These are phyloP conservation scores for Celoporthe dispersa DNA, from an alignment of 2,329 filamentous ascomycete genomes.

Conservation along the genomic window DNA sequence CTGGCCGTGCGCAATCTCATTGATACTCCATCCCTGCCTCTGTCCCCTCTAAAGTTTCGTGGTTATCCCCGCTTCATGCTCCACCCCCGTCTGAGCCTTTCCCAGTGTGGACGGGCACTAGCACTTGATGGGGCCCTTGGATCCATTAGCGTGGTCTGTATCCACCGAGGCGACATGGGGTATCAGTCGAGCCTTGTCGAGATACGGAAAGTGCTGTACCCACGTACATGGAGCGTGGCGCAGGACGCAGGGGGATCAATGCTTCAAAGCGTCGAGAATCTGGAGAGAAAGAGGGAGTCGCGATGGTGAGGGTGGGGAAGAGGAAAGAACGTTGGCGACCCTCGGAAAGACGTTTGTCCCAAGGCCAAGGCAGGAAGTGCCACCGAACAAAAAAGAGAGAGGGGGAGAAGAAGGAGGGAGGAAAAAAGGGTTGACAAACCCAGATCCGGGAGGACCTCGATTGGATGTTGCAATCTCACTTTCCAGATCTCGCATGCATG, in stretches of 20 bases:
- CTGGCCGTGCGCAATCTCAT: constrained; percentile 8
- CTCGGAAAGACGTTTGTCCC: background rate
- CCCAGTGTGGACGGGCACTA: background rate
- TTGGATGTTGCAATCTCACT: background rate
- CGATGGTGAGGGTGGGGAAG: background rate
- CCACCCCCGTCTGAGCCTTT: background rate
- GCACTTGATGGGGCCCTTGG: background rate
- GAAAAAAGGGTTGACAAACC: background rate
- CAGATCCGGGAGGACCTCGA: background rate
- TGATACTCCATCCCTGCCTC: background rate
- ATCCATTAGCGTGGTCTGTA: background rate
- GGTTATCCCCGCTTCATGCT: background rate
- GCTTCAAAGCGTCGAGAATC: background rate
- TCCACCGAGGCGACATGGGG: background rate
- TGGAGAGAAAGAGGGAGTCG: background rate
- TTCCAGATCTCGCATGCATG: background rate
- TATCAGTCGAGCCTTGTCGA: background rate
- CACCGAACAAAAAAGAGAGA: background rate
- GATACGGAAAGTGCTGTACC: constrained; percentile 1
- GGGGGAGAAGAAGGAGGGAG: too few species aligned
- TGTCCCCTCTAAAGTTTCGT: background rate
- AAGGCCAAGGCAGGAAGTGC: background rate
- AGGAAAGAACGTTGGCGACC: background rate
- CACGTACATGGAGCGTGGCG: background rate
- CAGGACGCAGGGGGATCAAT: constrained; percentile 7